Percentiles rank a stretch among this genome's conserved stretches.
phyloP scores from a whole-genome alignment of 2,329 filamentous ascomycete species.

The Plectosphaerella plurivora region DNA sequence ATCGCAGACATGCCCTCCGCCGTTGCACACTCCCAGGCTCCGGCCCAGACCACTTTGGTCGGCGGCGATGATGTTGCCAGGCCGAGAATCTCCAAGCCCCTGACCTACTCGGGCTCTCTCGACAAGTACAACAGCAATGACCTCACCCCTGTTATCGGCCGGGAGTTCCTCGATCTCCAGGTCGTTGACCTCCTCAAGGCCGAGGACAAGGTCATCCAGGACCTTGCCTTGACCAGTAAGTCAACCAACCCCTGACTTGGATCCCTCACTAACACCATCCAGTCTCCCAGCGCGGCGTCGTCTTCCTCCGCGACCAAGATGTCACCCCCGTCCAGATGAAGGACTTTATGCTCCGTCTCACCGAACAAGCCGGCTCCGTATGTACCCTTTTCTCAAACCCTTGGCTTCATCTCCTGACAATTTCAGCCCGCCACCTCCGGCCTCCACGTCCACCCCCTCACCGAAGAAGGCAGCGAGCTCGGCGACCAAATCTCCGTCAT shows the following conservation, averaged over 20 bases:
- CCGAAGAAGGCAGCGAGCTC: constrained; percentile 45
- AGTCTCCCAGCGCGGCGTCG: constrained; percentile 31
- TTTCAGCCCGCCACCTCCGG: constrained; percentile 38
- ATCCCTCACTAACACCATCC: neutral
- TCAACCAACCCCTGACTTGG: neutral
- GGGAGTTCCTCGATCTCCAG: constrained; percentile 37
- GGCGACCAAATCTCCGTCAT: constrained; percentile 54
- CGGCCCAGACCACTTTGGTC: constrained; percentile 15
- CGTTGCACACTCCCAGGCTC: constrained; percentile 8
- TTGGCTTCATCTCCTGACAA: neutral
- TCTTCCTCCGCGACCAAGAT: constrained; percentile 30
- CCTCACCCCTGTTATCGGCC: constrained; percentile 45
- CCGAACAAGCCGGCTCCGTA: constrained; percentile 22
- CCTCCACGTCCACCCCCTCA: constrained; percentile 51
- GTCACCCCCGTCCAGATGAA: constrained; percentile 30
- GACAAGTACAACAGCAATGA: constrained; percentile 30
- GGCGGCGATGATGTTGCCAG: constrained; percentile 23
- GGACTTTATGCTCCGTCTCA: constrained; percentile 29
- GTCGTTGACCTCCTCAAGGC: constrained; percentile 26
- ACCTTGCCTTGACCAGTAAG: constrained; percentile 44
- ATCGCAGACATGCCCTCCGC: constrained; percentile 27
- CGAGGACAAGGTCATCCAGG: constrained; percentile 44
- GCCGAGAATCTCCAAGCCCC: constrained; percentile 24
- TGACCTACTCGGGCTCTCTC: constrained; percentile 35
- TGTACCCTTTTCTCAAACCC: neutral